Conservation (phyloP, 164 flowering plant genomes). For the Liriodendron chinense region DNA sequence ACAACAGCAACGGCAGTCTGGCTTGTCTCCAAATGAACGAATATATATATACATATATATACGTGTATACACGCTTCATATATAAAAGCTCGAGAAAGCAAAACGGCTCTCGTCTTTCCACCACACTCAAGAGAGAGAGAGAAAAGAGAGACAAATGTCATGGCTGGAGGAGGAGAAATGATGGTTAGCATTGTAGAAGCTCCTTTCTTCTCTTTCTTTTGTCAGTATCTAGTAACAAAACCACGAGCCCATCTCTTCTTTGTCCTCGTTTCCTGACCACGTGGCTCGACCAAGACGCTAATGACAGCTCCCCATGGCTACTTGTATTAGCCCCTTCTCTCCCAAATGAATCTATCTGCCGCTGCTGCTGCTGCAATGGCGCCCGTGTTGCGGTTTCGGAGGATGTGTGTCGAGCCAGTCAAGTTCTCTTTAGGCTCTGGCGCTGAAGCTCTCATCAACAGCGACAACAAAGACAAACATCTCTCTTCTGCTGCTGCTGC, state of each 20-base stretch:
- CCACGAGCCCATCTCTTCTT: background rate
- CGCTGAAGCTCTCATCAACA: background rate
- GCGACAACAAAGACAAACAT: constrained; percentile 15
- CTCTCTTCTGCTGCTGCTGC: constrained; percentile 5
- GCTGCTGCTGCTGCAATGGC: constrained; percentile 28
- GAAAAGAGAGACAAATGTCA: background rate
- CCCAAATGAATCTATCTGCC: background rate
- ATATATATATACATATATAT: too few relatives aligned
- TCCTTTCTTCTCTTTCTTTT: too few relatives aligned
- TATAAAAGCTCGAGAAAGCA: background rate
- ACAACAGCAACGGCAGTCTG: background rate
- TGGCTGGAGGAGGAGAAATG: background rate
- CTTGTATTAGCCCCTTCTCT: background rate
- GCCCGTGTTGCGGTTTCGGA: constrained; percentile 54
- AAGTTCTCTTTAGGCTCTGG: constrained; percentile 25
- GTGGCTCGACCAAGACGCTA: background rate
- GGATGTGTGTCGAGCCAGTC: constrained; percentile 48
- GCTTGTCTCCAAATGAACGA: background rate
- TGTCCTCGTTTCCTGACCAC: background rate
- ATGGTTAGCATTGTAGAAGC: background rate
- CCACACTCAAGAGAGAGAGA: background rate
- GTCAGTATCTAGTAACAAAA: background rate
- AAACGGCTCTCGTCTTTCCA: background rate
- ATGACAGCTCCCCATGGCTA: background rate
- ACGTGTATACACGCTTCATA: background rate